Base-by-base conservation (phyloP, 192 early-diverging fungal species). In the Entomortierella lignicola region DNA sequence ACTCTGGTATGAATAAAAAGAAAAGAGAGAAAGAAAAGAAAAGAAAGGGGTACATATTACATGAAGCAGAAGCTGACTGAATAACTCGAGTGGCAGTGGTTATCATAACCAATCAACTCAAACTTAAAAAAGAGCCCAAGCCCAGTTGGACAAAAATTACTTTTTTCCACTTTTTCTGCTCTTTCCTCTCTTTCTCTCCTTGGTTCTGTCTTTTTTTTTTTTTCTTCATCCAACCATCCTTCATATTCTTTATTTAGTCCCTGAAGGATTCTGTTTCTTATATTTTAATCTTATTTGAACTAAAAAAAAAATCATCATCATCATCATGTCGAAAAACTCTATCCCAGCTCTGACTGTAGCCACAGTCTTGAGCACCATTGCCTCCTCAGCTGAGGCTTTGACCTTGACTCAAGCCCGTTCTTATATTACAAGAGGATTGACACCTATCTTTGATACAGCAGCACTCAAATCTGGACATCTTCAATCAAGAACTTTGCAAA, bases 361-460 rank as follows among this genome's bases (percentile, higher is more conserved):
- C 18, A 7, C 23, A 17, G 15, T 6, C 26, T 29, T 54, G 52
- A 54, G 52, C 25, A 51, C 23, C 50, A 26, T 54, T 54, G 27
- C 17, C 21, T 4, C 52, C 25, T 54, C 52, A 25, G 52, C 26
- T 6, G 27, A 54, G 10, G 21, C 52, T 27, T 13, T 23, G 23
- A 43, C 41, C 23, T 8, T 60, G 4, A 26, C n/a, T 15, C 12
- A 39, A 34, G 42, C 42, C 58, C 1, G 2, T 26, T 8, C 32
- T 4, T 60, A 60, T 37, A 0, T 60, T 8, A 25, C 58, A 1
- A 31, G 41, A 15, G 58, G 58, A 18, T 60, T 60, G 58, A 41
- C 17, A 20, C 41, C 58, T 1, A 44, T 60, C 37, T 21, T 60
- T 1, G 10, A 11, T 26, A 15, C 58, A 23, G 11, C 58, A 4